Evolutionary conservation across 2,329 filamentous ascomycete species (phyloP).

Genomic region (Colletotrichum aenigma): DNA sequence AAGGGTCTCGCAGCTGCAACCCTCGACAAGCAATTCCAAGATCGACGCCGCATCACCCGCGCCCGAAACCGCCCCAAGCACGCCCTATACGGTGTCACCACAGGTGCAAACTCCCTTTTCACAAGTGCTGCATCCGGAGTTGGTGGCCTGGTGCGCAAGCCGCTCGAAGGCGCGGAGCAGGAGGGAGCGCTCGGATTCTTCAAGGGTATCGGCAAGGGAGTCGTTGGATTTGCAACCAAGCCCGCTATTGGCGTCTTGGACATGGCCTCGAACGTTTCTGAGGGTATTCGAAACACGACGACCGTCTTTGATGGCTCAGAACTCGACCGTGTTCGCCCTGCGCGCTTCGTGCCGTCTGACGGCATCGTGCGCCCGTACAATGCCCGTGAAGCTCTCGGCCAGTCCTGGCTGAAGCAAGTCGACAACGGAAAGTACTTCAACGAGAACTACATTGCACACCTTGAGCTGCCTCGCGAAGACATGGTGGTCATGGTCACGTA

Average conservation of each 20-base stretch:
- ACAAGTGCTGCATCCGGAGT: slow-evolving; percentile 93
- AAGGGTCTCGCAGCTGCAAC: slow-evolving; percentile 96
- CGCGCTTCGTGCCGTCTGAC: slow-evolving; percentile 89
- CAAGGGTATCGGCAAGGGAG: slow-evolving; percentile 95
- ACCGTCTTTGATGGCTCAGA: slow-evolving; percentile 97
- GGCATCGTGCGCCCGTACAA: slow-evolving; percentile 95
- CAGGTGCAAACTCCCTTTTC: slow-evolving; percentile 93
- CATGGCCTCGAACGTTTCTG: slow-evolving; percentile 93
- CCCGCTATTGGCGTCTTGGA: slow-evolving; percentile 96
- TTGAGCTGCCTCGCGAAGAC: slow-evolving; percentile 88
- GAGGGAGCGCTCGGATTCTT: slow-evolving; percentile 94
- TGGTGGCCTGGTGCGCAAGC: slow-evolving; percentile 90
- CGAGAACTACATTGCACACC: slow-evolving; percentile 94
- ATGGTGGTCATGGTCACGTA: slow-evolving; percentile 91
- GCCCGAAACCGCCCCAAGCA: slow-evolving; percentile 96
- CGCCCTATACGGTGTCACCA: slow-evolving; percentile 93
- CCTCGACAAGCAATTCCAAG: slow-evolving; percentile 98
- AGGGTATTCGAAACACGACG: slow-evolving; percentile 97
- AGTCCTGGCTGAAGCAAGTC: slow-evolving; percentile 98
- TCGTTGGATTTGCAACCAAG: slow-evolving; percentile 94
- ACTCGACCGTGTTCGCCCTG: slow-evolving; percentile 91
- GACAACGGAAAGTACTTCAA: slow-evolving; percentile 98
- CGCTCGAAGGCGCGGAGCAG: slow-evolving; percentile 92
- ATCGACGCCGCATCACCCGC: slow-evolving; percentile 90
- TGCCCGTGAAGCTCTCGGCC: slow-evolving; percentile 91